phyloP scores from a whole-genome alignment of 1,139 yeast species.

The Blastobotrys persicus region DNA sequence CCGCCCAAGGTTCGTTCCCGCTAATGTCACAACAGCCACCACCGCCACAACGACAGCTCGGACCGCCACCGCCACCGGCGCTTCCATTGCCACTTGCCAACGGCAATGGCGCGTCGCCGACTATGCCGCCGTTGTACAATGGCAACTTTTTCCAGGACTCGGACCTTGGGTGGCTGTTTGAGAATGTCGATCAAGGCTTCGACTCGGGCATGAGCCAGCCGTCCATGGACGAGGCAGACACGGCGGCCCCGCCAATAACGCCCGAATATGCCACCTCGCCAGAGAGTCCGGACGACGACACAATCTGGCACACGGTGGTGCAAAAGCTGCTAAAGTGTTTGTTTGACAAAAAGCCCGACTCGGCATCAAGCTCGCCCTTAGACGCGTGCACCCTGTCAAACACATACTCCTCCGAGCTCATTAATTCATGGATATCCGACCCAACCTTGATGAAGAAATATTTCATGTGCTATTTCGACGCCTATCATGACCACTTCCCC shows the following conservation, averaged over 20 bases:
- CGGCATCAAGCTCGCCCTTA: conserved; percentile 18
- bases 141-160: conserved; percentile 21
- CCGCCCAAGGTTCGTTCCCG: background rate
- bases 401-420: conserved; percentile 21
- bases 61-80: conserved; percentile 4
- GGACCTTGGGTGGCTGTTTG: conserved; percentile 29
- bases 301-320: conserved; percentile 19
- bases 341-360: conserved; percentile 16
- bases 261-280: conserved; percentile 14
- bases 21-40: conserved; percentile 8
- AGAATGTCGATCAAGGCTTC: conserved; percentile 7
- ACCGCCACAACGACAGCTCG: background rate
- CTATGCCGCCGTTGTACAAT: conserved; percentile 6
- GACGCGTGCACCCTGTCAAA: conserved; percentile 23
- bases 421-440: conserved; percentile 23
- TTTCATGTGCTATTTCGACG: conserved; percentile 28
- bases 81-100: background rate
- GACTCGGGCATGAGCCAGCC: conserved; percentile 1
- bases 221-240: background rate
- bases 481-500: conserved; percentile 35
- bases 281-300: conserved; percentile 16
- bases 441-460: conserved; percentile 23
- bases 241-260: background rate
- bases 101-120: background rate
- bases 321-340: conserved; percentile 20